Conservation (phyloP, 768 basidiomycete species). For the Hydnomerulius pinastri region DNA sequence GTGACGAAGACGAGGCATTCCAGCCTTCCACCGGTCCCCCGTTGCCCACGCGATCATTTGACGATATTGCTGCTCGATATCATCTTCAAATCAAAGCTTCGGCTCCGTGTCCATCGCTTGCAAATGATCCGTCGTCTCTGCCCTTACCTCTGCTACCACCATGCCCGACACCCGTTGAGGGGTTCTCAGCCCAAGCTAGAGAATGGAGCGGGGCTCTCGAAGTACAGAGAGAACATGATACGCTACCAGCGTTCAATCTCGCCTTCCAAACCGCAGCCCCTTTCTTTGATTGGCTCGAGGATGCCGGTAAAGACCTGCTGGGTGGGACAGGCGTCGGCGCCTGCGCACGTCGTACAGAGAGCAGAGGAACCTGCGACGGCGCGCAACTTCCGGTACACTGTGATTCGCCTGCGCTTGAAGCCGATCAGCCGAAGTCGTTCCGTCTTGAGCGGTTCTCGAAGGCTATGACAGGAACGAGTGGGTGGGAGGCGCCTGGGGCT, state of each 20-base stretch:
- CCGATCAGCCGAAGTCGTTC: slow-evolving; percentile 38
- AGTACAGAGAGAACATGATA: slow-evolving; percentile 9
- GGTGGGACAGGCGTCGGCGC: slow-evolving; percentile 26
- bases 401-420: background rate
- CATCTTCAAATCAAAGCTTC: background rate
- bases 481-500: slow-evolving; percentile 69
- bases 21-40: background rate
- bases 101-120: background rate
- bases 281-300: slow-evolving; percentile 79
- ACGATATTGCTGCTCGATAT: background rate
- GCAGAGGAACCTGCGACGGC: background rate
- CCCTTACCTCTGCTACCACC: background rate
- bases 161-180: background rate
- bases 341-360: background rate
- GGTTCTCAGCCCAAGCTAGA: background rate
- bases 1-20: slow-evolving; percentile 3
- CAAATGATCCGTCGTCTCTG: background rate
- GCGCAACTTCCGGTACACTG: background rate
- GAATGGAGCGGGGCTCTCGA: background rate
- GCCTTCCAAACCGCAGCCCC: slow-evolving; percentile 58
- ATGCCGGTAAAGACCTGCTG: slow-evolving; percentile 39
- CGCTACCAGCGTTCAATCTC: slow-evolving; percentile 62
- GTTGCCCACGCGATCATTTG: background rate
- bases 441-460: slow-evolving; percentile 70
- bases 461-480: slow-evolving; percentile 72